Base-by-base conservation (phyloP, 257 asterid species). In the Solanum arcanum region DNA sequence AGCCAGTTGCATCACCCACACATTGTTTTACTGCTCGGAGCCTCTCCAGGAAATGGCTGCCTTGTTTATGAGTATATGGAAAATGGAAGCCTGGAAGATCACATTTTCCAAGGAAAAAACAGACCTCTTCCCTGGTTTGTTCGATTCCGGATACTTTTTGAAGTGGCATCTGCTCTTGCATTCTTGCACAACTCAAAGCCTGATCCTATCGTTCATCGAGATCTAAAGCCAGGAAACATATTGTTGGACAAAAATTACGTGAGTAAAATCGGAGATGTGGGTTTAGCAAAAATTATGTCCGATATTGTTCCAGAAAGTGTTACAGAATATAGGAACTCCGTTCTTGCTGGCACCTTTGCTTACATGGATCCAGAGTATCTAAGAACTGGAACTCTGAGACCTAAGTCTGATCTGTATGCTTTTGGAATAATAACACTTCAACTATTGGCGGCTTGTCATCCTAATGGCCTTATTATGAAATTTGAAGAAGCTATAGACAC, bases 341-440 rank as follows among this genome's bases (percentile, higher is more conserved):
- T 95, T 83, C 66, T 96, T 83, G 97, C 98, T 35, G 99, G 98
- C 42, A 95, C 99, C 20, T 83, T 96, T 21, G 92, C 89, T 88
- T 96, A 95, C 91, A 93, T 96, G 94, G 99, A 96, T 90, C 99
- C 98, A 3, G 99, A 96, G 88, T 96, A 96, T 87, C 98, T 91
- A 80, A 92, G 98, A 88, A 96, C 98, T 5, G 99, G 99, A 78
- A 96, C 99, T 21, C 89, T 96, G 46, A 91, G 99, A 78, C 96
- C 98, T 47, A 96, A 96, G 90, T 96, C 98, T 9, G 99, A 96
- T 92, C 90, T 96, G 3, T 96, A 93, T 87, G 95, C 98, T 42
- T 94, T 96, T 41, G 99, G 98, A 86, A 91, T 96, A 69, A 93
- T 95, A 89, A 81, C 90, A 86, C 97, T 96, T 86, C 98, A 96